A percentile compares a stretch with the other conserved stretches of the same genome.
phyloP scores from a whole-genome alignment of 2,329 filamentous ascomycete species.

The Microthyrium microscopicum region DNA sequence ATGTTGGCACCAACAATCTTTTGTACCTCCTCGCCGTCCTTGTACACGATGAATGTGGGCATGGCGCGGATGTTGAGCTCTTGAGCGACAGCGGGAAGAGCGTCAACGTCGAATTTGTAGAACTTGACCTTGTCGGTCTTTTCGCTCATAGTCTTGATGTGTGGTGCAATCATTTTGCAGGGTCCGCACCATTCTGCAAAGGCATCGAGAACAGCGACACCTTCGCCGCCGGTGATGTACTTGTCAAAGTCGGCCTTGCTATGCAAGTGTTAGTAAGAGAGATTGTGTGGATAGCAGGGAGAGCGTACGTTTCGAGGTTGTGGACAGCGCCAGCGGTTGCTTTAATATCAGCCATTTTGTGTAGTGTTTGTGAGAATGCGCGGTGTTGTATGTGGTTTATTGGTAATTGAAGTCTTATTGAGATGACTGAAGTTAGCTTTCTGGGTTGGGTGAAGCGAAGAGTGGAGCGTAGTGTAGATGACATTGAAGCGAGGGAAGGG shows the following conservation, averaged over 20 bases:
- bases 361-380: no score
- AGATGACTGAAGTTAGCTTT: no score
- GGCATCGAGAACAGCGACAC: slow-evolving; percentile 65
- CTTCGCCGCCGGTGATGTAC: slow-evolving; percentile 34
- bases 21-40: slow-evolving; percentile 53
- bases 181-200: slow-evolving; percentile 88
- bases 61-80: slow-evolving; percentile 75
- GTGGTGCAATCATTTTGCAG: slow-evolving; percentile 78
- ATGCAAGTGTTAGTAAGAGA: background rate
- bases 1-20: slow-evolving; percentile 73
- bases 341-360: no score
- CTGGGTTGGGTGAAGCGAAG: no score
- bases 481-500: no score
- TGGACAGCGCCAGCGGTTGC: slow-evolving; percentile 5
- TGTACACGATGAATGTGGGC: slow-evolving; percentile 82
- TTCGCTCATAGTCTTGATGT: no score
- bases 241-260: slow-evolving; percentile 38
- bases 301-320: slow-evolving; percentile 5
- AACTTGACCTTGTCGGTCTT: slow-evolving; percentile 49
- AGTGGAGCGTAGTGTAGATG: no score
- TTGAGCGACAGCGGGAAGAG: slow-evolving; percentile 55
- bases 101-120: slow-evolving; percentile 83
- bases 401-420: no score
- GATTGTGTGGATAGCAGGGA: background rate
- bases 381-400: no score